Percentiles rank a stretch among this genome's conserved stretches.
Evolutionary conservation across 1,139 yeast genomes (phyloP).

Genomic region (Wickerhamomyces sp.): DNA sequence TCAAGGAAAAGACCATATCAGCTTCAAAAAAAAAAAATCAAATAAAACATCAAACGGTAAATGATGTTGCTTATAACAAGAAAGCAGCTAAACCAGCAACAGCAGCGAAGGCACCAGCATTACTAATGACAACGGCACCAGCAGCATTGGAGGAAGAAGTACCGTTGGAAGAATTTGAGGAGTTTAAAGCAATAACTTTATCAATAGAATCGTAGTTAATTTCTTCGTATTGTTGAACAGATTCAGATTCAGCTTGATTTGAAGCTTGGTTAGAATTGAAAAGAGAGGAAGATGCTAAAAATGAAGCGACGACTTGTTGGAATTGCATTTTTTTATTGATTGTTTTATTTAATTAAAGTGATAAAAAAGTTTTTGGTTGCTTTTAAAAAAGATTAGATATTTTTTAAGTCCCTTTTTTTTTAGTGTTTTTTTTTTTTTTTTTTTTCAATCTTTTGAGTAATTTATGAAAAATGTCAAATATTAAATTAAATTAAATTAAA

Average conservation of each 20-base stretch:
- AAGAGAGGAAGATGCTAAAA: conserved; percentile 21
- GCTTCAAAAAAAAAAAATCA: conserved; percentile 7
- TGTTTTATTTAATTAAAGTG: not conserved
- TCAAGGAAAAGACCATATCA: not conserved
- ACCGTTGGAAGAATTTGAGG: conserved; percentile 20
- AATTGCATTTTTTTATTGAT: conserved; percentile 20
- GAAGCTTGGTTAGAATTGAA: conserved; percentile 9
- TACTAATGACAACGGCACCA: conserved; percentile 14
- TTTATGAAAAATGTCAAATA: no score
- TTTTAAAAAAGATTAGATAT: not conserved
- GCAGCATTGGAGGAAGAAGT: conserved; percentile 22
- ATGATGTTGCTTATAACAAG: conserved; percentile 13
- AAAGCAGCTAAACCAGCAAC: conserved; percentile 23
- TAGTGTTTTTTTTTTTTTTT: no score
- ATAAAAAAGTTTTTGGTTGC: no score
- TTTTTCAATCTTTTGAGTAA: no score
- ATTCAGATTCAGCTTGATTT: conserved; percentile 7
- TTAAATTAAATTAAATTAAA: not conserved
- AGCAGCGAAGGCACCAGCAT: conserved; percentile 19
- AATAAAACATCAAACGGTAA: not conserved
- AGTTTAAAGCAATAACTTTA: conserved; percentile 9
- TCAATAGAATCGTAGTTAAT: conserved; percentile 8
- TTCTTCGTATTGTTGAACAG: conserved; percentile 11
- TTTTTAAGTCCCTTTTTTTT: no score
- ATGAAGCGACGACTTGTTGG: conserved; percentile 25